Conservation (phyloP, 805 yeast genomes). For the Kazachstania viticola region DNA sequence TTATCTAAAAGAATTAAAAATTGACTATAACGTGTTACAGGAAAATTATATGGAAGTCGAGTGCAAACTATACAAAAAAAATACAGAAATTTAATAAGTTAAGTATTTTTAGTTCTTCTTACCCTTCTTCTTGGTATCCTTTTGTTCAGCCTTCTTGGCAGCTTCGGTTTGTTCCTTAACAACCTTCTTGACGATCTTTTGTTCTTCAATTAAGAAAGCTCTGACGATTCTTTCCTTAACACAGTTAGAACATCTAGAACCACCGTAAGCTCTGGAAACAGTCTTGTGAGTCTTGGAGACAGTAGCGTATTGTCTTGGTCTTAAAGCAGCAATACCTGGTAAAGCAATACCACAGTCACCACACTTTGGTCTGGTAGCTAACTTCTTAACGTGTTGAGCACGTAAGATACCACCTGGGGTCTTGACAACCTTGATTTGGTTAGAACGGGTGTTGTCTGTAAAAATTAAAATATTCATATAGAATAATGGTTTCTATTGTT, state of each 20-base stretch:
- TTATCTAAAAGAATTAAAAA: not conserved
- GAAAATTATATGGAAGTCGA: conserved; percentile 6
- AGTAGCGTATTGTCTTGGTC: conserved; percentile 97
- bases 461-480: too few species aligned
- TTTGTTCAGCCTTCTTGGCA: conserved; percentile 50
- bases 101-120: conserved; percentile 3
- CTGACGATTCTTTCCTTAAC: conserved; percentile 99
- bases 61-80: conserved; percentile 1
- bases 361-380: conserved; percentile 77
- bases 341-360: conserved; percentile 79
- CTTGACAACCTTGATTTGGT: conserved; percentile 98
- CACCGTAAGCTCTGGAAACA: conserved; percentile 99
- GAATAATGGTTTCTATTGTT: conserved; percentile 1
- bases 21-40: conserved; percentile 7
- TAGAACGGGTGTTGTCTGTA: conserved; percentile 96
- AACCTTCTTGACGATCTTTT: conserved; percentile 98
- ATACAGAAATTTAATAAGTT: not conserved
- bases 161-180: conserved; percentile 91
- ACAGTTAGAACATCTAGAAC: conserved; percentile 95
- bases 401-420: conserved; percentile 99
- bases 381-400: conserved; percentile 95
- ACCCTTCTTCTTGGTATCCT: conserved; percentile 16
- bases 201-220: conserved; percentile 99
- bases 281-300: conserved; percentile 95
- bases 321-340: conserved; percentile 83